Conservation (phyloP, 2,329 filamentous ascomycete species). For the Calonectria fujianensis region DNA sequence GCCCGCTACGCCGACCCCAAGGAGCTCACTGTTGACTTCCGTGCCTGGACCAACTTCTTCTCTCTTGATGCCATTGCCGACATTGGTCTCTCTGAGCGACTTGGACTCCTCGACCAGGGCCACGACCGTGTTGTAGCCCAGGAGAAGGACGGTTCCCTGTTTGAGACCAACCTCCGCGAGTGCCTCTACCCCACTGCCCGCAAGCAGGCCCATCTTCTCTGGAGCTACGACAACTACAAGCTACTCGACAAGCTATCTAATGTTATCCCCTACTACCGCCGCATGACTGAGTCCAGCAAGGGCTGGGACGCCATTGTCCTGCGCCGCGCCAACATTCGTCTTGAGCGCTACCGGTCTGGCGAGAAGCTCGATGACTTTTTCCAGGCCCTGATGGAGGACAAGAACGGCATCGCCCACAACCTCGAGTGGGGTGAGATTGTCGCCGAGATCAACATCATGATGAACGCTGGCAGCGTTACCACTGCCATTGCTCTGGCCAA, state of each 20-base stretch:
- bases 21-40: conserved; percentile 70
- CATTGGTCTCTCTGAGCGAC: conserved; percentile 70
- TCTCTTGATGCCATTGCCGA: conserved; percentile 74
- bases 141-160: conserved; percentile 66
- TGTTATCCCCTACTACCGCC: conserved; percentile 64
- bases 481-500: conserved; percentile 70
- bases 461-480: conserved; percentile 71
- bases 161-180: conserved; percentile 67
- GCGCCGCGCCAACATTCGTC: conserved; percentile 61
- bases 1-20: conserved; percentile 52
- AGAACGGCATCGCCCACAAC: conserved; percentile 58
- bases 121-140: conserved; percentile 66
- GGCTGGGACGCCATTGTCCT: conserved; percentile 63
- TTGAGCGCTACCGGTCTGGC: conserved; percentile 57
- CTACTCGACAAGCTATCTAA: conserved; percentile 68
- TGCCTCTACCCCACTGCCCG: conserved; percentile 70
- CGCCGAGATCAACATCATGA: conserved; percentile 73
- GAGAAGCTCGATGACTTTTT: conserved; percentile 78
- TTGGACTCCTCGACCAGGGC: conserved; percentile 71
- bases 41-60: conserved; percentile 72
- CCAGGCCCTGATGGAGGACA: conserved; percentile 71
- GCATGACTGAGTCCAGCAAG: conserved; percentile 52
- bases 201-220: conserved; percentile 70
- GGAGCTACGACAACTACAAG: conserved; percentile 72
- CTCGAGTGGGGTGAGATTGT: conserved; percentile 76